These are phyloP conservation scores for Monilinia polystroma DNA, from an alignment of 2,329 filamentous ascomycete species.

Conservation along the genomic window DNA sequence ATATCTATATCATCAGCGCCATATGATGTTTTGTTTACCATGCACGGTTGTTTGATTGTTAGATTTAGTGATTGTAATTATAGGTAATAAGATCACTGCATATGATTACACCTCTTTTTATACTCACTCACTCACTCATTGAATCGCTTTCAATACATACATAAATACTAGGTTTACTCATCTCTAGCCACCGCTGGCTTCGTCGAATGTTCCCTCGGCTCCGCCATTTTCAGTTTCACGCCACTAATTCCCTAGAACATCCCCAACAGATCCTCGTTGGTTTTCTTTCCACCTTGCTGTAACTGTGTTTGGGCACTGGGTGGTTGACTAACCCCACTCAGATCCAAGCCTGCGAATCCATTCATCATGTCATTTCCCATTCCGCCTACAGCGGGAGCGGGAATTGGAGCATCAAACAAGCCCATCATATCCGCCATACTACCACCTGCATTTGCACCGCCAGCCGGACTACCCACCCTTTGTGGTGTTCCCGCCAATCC, in stretches of 20 bases:
- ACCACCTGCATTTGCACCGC: constrained; percentile 43
- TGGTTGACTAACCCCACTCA: constrained; percentile 64
- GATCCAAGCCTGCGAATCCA: constrained; percentile 78
- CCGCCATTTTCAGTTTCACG: background rate
- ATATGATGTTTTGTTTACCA: no score
- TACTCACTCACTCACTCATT: background rate
- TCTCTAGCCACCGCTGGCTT: background rate
- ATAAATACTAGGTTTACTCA: constrained; percentile 8
- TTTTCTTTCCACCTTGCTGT: constrained; percentile 49
- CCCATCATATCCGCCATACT: constrained; percentile 82
- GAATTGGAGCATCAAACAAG: constrained; percentile 52
- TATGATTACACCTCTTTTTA: background rate
- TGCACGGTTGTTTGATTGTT: no score
- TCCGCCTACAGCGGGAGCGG: constrained; percentile 35
- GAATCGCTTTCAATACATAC: constrained; percentile 14
- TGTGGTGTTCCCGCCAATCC: constrained; percentile 64
- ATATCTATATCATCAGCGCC: no score
- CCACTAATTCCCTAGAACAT: constrained; percentile 48
- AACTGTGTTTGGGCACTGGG: constrained; percentile 63
- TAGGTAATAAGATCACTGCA: no score
- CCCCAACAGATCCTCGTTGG: constrained; percentile 58
- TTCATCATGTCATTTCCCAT: constrained; percentile 54
- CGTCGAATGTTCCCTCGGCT: background rate
- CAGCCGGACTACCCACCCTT: constrained; percentile 62
- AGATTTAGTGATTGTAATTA: no score